Percentiles rank a stretch among this genome's conserved stretches.
phyloP scores from a whole-genome alignment of 768 basidiomycete genomes.

The Megacollybia marginata region DNA sequence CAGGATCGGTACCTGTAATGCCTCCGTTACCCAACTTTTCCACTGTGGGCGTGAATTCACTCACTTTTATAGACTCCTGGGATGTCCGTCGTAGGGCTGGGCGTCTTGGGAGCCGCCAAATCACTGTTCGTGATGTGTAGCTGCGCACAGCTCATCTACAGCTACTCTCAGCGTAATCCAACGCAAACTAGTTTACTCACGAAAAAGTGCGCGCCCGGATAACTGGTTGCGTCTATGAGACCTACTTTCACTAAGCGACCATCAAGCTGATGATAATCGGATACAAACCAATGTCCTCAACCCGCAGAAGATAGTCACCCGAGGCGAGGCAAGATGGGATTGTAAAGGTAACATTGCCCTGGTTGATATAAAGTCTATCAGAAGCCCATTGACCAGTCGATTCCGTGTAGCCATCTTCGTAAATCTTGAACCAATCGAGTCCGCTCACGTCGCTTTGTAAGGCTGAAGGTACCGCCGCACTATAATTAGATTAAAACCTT shows the following conservation, averaged over 20 bases:
- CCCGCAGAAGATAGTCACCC: slow-evolving; percentile 42
- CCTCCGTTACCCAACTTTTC: background rate
- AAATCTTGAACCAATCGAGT: slow-evolving; percentile 49
- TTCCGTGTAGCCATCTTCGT: slow-evolving; percentile 32
- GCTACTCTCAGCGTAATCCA: background rate
- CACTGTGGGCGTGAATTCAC: background rate
- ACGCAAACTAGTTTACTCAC: slow-evolving; percentile 19
- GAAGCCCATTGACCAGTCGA: slow-evolving; percentile 34
- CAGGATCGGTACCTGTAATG: slow-evolving; percentile 32
- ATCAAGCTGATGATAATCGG: slow-evolving; percentile 3
- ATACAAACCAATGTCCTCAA: slow-evolving; percentile 37
- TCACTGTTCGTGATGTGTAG: slow-evolving; percentile 34
- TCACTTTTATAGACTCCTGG: slow-evolving; percentile 37
- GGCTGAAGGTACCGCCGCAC: slow-evolving; percentile 37
- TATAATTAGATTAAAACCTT: slow-evolving; percentile 11
- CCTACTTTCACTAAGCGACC: slow-evolving; percentile 19
- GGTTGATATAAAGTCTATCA: slow-evolving; percentile 36
- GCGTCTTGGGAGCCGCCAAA: slow-evolving; percentile 25
- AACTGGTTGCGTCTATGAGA: slow-evolving; percentile 34
- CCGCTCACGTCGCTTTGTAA: slow-evolving; percentile 39
- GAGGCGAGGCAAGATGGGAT: slow-evolving; percentile 38
- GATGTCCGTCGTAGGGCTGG: slow-evolving; percentile 35
- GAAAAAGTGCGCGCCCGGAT: slow-evolving; percentile 54
- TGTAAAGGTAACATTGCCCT: slow-evolving; percentile 41
- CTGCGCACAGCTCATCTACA: slow-evolving; percentile 42